Base-by-base conservation (phyloP, 306 rosid species). In the Calophaca sinica region DNA sequence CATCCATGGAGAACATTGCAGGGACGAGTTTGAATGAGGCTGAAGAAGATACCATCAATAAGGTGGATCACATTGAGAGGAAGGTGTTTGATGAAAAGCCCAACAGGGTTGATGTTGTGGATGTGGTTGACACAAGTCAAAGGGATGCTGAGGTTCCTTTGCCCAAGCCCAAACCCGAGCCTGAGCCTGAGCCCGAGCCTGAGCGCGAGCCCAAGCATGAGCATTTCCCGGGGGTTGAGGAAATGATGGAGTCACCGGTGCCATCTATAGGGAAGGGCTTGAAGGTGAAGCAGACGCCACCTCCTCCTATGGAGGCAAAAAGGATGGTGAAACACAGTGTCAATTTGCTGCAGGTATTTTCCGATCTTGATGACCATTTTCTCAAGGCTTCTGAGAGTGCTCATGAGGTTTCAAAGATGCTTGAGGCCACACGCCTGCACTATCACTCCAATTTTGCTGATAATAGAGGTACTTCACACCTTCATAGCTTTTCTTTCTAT, bases 391-490 rank as follows among this genome's bases (percentile, higher is more conserved):
- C 98, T 0, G 91, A 96, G 80, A 85, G 91, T 79, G 96, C 96
- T 57, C 93, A 87, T 39, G 98, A 89, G 44, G 98, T 96, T 78
- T 90, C 99, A 5, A 92, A 96, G 91, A 82, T 96, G 98, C 91
- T 96, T 13, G 98, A 92, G 85, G 98, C 99, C 0, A 92, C 98
- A 1, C 72, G 93, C 51, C 83, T 96, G 42, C 96, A 96, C 65
- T 96, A 92, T 86, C 99, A 96, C 87, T 96, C 99, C 26, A 96
- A 96, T 81, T 96, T 90, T 60, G 99, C 99, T 5, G 98, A 92
- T 79, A 96, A 92, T 82, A 89, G 96, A 76, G 99, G 99, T 92
- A 80, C 2, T n/a, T 5, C 41, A 45, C 39, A 0, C n/a, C 9
- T 58, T 52, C 6, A 12, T 70, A 11, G 8, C 45, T 48, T 48